A percentile compares a stretch with the other conserved stretches of the same genome.
Conservation (phyloP, 2,329 filamentous ascomycete species). For the Alternaria infectoria region DNA sequence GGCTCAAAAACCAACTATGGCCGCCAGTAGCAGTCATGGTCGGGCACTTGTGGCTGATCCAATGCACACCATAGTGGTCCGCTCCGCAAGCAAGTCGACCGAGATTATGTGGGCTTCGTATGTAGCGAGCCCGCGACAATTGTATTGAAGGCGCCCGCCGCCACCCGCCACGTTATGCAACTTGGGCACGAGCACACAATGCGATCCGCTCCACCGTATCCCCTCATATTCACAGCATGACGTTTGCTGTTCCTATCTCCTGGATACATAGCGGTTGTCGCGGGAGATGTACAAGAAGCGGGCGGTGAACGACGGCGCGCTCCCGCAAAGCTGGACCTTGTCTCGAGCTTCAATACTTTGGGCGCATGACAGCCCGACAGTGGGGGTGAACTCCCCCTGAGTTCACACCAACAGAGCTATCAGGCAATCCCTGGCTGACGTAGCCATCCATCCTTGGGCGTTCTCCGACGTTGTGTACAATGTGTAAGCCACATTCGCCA, state of each 20-base stretch:
- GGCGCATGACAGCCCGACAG: conserved; percentile 28
- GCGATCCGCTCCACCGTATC: conserved; percentile 5
- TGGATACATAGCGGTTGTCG: conserved; percentile 11
- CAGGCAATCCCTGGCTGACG: neutral
- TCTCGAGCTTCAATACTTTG: conserved; percentile 9
- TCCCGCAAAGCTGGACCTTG: conserved; percentile 38
- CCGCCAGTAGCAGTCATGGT: conserved; percentile 8
- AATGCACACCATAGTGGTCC: conserved; percentile 21
- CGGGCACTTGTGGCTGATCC: conserved; percentile 18
- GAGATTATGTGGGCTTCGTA: conserved; percentile 38
- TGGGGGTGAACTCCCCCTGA: conserved; percentile 13
- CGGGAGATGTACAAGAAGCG: conserved; percentile 28
- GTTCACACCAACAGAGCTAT: neutral
- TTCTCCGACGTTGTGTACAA: neutral
- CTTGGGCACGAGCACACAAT: neutral
- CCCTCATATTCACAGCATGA: conserved; percentile 13
- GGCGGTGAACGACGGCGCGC: conserved; percentile 30
- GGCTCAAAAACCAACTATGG: conserved; percentile 1
- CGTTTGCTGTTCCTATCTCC: conserved; percentile 8
- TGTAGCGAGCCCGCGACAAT: neutral
- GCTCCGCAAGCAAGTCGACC: conserved; percentile 23
- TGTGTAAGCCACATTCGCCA: neutral
- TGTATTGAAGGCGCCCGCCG: conserved; percentile 5
- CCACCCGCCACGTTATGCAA: neutral
- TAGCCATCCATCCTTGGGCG: neutral